Base-by-base conservation (phyloP, 441 rosid genomes). In the Croton laevigatus region DNA sequence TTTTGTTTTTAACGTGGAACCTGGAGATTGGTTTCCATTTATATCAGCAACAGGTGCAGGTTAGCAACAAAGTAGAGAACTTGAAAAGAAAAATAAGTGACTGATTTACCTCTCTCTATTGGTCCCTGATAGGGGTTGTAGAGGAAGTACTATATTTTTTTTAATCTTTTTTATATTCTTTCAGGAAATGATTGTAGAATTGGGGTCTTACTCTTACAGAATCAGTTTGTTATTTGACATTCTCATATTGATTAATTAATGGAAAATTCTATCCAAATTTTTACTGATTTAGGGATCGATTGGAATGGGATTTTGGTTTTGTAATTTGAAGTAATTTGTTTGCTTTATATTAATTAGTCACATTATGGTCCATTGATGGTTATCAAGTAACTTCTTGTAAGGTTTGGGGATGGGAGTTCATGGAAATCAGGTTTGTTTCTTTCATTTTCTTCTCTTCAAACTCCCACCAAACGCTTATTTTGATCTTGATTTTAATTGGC, bases 241-340 rank as follows among this genome's bases (percentile, higher is more conserved):
- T 81, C 75, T 75, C 54, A 77, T 72, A 83, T 78, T 80, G 87
- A 84, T 84, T 78, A 78, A 84, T 84, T 71, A 76, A 81, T 79
- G 82, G 71, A 72, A 32, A 60, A 20, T 37, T 27, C 46, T 20
- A 16, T 17, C 19, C 13, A n/a, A 68, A 66, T 27, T 73, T 71
- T 66, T 70, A 32, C 53, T 49, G 46, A 38, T 20, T 13, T 51
- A 49, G n/a, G n/a, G n/a, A n/a, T n/a, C n/a, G n/a, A n/a, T n/a
- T n/a, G n/a, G n/a, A n/a, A n/a, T 49, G 53, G 5, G 44, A 40
- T 40, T 40, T 4, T 27, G 32, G 32, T 2, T 27, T 27, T 27
- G 32, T 27, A 27, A 27, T 27, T 27, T 27, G 32, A 27, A 27
- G 32, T 27, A 27, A 27, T 27, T 27, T 27, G 32, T 27, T 27